Percentiles rank a stretch among this genome's conserved stretches.
These are phyloP conservation scores for Trichosanthes cucumerina DNA, from an alignment of 306 rosid species.

Conservation along the genomic window DNA sequence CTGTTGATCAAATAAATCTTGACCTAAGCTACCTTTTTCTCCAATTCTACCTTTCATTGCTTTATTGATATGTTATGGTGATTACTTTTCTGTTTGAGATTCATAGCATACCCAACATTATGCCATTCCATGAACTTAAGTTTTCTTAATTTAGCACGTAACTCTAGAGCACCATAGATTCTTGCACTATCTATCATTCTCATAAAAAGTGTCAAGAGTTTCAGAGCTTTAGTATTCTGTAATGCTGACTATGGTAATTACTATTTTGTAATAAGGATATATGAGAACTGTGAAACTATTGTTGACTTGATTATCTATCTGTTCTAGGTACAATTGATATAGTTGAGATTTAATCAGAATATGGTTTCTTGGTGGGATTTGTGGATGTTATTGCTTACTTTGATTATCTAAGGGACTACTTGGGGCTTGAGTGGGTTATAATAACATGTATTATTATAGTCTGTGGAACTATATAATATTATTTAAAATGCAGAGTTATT, in stretches of 20 bases:
- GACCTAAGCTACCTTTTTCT: not conserved
- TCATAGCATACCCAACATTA: not conserved
- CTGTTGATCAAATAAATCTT: not conserved
- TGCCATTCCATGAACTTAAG: not conserved
- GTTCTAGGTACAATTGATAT: not conserved
- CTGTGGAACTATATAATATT: no score
- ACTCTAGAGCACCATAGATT: not conserved
- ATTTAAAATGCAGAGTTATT: no score
- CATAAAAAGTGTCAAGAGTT: not conserved
- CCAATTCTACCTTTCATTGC: not conserved
- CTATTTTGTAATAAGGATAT: not conserved
- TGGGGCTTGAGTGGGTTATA: no score
- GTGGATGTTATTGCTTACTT: not conserved
- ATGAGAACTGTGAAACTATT: not conserved
- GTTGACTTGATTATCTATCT: not conserved
- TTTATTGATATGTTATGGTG: not conserved
- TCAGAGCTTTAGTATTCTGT: not conserved
- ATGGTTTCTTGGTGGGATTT: not conserved
- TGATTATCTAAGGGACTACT: not conserved
- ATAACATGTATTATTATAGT: no score
- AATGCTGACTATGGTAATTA: not conserved
- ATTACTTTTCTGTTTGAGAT: not conserved
- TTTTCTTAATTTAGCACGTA: not conserved
- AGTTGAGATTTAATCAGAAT: not conserved
- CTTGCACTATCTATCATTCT: not conserved